Evolutionary conservation across 495 filamentous ascomycete species (phyloP), one percentile per base, ranked within the genome.

Genomic region (Rostrohypoxylon terebratum): DNA sequence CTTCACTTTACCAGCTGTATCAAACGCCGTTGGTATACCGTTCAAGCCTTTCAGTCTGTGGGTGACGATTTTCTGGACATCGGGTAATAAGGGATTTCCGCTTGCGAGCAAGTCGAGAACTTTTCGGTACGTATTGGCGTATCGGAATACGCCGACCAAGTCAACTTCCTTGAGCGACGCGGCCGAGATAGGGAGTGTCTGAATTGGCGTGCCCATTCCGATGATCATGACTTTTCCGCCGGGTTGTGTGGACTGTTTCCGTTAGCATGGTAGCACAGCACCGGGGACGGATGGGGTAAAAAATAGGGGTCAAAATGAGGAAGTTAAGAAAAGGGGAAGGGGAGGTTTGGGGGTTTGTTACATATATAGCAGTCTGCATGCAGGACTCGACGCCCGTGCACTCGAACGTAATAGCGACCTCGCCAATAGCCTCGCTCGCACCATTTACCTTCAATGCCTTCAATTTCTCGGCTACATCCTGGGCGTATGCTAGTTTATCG

Each of bases 111-210:
- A 77, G 69, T 89, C 86, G 77, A 97, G 94, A 11, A 90, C 93
- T 44, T 87, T 85, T 0, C 89, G 87, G 70, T 98, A 98, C 0
- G 92, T 91, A 62, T 93, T 91, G 55, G 92, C 93, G 69, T 98
- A 98, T 33, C 95, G 85, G 79, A 98, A 98, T 2, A 95, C 91
- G 14, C 95, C 95, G 11, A 96, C 85, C 8, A 98, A 86, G 81
- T 98, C 95, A 9, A 98, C 90, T 81, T 98, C 95, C n/a, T 93
- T 88, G 25, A 96, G 83, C 4, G 93, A 91, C 0, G 95, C 95
- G 0, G 92, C 91, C 6, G 91, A 93, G 59, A 97, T 88, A 3
- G 94, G 94, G 3, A 97, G 83, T 0, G 92, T 96, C 79, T 96
- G 92, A 50, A 96, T 85, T 1, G 95, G 94, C 48, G 86, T 92